Conservation (phyloP, 768 basidiomycete genomes). For the Hygrocybe coccinea region DNA sequence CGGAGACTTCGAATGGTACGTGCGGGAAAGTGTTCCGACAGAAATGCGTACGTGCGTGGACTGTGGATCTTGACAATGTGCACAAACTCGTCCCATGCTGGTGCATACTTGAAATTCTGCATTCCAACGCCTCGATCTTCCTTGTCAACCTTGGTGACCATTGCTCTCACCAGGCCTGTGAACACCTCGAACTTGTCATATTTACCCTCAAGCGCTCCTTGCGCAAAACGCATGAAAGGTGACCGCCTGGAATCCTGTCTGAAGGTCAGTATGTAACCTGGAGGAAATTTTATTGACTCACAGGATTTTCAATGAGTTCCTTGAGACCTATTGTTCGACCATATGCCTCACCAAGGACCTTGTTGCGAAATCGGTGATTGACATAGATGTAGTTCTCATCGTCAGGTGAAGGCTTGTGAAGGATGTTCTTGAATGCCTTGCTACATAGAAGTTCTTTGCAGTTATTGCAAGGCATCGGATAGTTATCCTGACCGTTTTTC, state of each 20-base stretch:
- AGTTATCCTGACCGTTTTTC: background rate
- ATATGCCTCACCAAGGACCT: slow-evolving; percentile 12
- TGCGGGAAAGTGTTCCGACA: slow-evolving; percentile 19
- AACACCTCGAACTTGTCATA: slow-evolving; percentile 24
- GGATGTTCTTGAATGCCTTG: slow-evolving; percentile 12
- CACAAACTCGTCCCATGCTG: slow-evolving; percentile 27
- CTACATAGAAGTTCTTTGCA: slow-evolving; percentile 7
- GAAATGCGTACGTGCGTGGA: slow-evolving; percentile 23
- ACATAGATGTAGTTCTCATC: slow-evolving; percentile 15
- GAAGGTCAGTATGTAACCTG: background rate
- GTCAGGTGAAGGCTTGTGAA: background rate
- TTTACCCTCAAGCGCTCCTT: slow-evolving; percentile 22
- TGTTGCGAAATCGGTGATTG: slow-evolving; percentile 9
- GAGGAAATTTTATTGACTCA: slow-evolving; percentile 5
- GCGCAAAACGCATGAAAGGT: slow-evolving; percentile 12
- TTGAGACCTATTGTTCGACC: slow-evolving; percentile 10
- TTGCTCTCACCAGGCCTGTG: slow-evolving; percentile 26
- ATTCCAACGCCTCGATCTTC: slow-evolving; percentile 26
- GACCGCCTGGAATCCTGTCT: slow-evolving; percentile 6
- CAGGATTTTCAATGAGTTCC: slow-evolving; percentile 12
- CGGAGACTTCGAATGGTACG: slow-evolving; percentile 15
- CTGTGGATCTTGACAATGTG: slow-evolving; percentile 24
- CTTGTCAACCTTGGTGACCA: slow-evolving; percentile 21
- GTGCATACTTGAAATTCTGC: slow-evolving; percentile 34
- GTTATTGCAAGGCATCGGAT: slow-evolving; percentile 10